Evolutionary conservation across 768 basidiomycete species (phyloP).

Genomic region (Sistotremastrum niveocremeum): DNA sequence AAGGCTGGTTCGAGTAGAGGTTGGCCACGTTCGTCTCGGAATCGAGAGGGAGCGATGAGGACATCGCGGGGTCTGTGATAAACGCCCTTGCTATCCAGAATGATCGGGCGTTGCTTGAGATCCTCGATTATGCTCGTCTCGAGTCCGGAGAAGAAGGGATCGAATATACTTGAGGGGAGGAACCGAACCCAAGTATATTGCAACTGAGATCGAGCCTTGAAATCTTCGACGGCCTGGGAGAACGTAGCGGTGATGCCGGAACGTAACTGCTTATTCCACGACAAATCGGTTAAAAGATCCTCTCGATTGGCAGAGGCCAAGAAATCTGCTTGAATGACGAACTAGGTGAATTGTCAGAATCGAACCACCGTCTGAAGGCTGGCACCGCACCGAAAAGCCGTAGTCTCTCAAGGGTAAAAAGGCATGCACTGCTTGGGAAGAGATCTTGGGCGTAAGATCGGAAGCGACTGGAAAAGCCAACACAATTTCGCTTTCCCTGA

Average conservation of each 20-base stretch:
- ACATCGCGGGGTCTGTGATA: conserved; percentile 5
- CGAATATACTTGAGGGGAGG: conserved; percentile 9
- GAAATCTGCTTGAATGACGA: conserved; percentile 19
- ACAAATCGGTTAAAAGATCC: conserved; percentile 11
- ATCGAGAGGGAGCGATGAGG: not conserved
- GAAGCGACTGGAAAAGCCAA: conserved; percentile 13
- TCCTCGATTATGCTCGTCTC: not conserved
- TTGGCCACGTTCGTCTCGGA: no score
- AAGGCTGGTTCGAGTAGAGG: no score
- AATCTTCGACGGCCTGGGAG: conserved; percentile 10
- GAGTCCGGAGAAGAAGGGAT: conserved; percentile 10
- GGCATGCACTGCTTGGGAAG: conserved; percentile 11
- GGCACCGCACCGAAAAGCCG: conserved; percentile 12
- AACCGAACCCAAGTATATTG: conserved; percentile 14
- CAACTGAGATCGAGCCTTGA: conserved; percentile 7
- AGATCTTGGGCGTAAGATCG: conserved; percentile 4
- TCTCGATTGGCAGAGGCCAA: conserved; percentile 16
- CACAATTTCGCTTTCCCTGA: conserved; percentile 10
- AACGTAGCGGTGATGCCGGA: conserved; percentile 10
- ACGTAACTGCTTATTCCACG: conserved; percentile 13
- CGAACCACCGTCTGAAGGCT: not conserved
- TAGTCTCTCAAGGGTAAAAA: conserved; percentile 13
- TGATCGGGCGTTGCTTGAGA: conserved; percentile 5
- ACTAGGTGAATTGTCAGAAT: conserved; percentile 7
- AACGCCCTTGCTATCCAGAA: conserved; percentile 8